Evolutionary conservation across 345 rosid genomes (phyloP), one percentile per base, ranked within the genome.

Genomic region (Gossypium turneri): DNA sequence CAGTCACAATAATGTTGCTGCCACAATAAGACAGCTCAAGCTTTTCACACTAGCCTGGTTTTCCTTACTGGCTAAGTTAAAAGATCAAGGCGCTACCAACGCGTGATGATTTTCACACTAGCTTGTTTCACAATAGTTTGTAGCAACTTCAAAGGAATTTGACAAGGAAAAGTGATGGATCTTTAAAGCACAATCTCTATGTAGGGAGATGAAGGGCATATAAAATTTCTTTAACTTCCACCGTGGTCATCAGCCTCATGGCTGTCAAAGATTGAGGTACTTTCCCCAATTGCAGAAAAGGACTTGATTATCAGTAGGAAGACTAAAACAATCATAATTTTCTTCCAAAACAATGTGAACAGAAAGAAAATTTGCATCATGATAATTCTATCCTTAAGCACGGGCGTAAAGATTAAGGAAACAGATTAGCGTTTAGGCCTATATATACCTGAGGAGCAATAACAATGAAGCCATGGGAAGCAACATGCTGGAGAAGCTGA

Each of bases 391-490:
- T 34, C n/a, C 9, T 4, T 15, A 15, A 4, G 20, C 44, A 29
- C 2, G 66, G 38, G 56, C 19, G 19, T 2, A 9, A 20, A 20
- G 7, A 12, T 12, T 20, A 45, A n/a, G 53, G 34, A 20, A 45
- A 5, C n/a, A 22, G 6, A 66, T 45, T 67, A 67, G 41, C 2
- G 2, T 48, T 24, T 24, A 24, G 58, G 72, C 8, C 8, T 9
- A 17, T 20, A 22, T 48, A 34, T 74, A 88, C 98, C 88, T 90
- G 98, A 77, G 98, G 98, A 75, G 95, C 97, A 71, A 92, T 77
- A 69, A 86, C 83, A 74, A 94, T 89, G 89, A 92, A 94, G 45
- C 98, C 98, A 78, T 92, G 92, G 66, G 97, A 94, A 75, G 97
- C 91, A 78, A 94, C 79, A 73, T 94, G 98, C 60, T 69, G 88